These are phyloP conservation scores for Paralagenidium karlingii DNA, from an alignment of 352 stramenopile species.

Conservation along the genomic window DNA sequence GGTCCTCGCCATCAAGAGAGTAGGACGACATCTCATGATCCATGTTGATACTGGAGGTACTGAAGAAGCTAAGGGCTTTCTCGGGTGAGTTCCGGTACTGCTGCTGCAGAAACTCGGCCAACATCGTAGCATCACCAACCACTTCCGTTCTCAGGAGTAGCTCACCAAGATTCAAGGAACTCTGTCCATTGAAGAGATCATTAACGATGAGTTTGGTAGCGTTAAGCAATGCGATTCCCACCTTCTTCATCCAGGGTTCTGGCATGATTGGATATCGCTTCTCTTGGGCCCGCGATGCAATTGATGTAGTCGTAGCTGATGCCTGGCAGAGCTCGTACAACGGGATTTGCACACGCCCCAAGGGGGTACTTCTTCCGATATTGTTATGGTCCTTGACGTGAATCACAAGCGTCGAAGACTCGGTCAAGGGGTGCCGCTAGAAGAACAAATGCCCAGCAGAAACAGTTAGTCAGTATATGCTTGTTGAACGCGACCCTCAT, in stretches of 20 bases:
- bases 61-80: conserved; percentile 41
- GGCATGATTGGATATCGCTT: conserved; percentile 44
- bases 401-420: conserved; percentile 33
- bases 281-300: conserved; percentile 24
- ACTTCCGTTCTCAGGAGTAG: conserved; percentile 58
- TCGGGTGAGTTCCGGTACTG: conserved; percentile 15
- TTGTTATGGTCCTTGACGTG: conserved; percentile 74
- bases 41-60: too few species aligned
- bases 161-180: conserved; percentile 33
- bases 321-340: conserved; percentile 40
- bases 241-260: conserved; percentile 68
- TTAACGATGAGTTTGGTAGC: background rate
- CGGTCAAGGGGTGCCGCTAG: conserved; percentile 30
- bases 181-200: too few species aligned
- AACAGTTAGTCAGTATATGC: background rate
- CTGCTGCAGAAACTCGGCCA: conserved; percentile 40
- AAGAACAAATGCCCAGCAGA: too few species aligned
- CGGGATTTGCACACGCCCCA: conserved; percentile 53
- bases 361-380: conserved; percentile 34
- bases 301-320: conserved; percentile 38
- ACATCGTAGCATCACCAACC: conserved; percentile 29
- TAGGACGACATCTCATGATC: too few species aligned
- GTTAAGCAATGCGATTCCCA: too few species aligned
- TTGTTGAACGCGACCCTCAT: background rate
- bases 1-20: too few species aligned